Conservation (phyloP, 116 monocot genomes). For the Posidonia oceanica region DNA sequence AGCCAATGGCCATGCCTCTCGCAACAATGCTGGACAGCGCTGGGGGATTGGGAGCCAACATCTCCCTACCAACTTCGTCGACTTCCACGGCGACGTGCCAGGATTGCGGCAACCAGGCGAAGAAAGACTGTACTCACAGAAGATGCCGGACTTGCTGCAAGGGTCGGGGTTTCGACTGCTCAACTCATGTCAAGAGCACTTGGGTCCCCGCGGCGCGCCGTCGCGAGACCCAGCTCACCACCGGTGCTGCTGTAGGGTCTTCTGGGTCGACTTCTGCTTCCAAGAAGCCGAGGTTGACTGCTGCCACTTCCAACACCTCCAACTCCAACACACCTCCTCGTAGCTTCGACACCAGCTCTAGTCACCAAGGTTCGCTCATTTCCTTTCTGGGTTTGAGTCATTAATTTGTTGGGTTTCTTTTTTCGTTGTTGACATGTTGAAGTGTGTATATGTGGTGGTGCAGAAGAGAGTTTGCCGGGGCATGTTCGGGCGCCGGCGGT, state of each 20-base stretch:
- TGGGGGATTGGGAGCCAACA: neutral
- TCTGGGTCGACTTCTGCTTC: constrained; percentile 43
- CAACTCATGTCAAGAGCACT: constrained; percentile 91
- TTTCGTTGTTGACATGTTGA: neutral
- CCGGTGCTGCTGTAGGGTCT: constrained; percentile 7
- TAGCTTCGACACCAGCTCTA: constrained; percentile 70
- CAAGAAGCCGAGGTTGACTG: constrained; percentile 61
- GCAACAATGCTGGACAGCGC: constrained; percentile 5
- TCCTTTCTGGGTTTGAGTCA: neutral
- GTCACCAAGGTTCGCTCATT: constrained; percentile 11
- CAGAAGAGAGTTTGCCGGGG: constrained; percentile 39
- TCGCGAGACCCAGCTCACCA: constrained; percentile 61
- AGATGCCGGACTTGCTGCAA: constrained; percentile 63
- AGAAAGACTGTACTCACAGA: constrained; percentile 83
- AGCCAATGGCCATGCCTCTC: constrained; percentile 23
- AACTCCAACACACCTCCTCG: constrained; percentile 23
- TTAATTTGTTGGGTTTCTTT: neutral
- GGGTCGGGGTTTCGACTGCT: constrained; percentile 71
- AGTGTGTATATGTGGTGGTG: neutral
- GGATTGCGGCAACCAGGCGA: constrained; percentile 98
- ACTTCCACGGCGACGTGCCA: constrained; percentile 44
- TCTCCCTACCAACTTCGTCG: constrained; percentile 4
- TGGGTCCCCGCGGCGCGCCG: constrained; percentile 90
- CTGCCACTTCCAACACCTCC: constrained; percentile 54
- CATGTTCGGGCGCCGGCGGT: constrained; percentile 82